Base-by-base conservation (phyloP, 768 basidiomycete species). In the Lactifluus rugatus region DNA sequence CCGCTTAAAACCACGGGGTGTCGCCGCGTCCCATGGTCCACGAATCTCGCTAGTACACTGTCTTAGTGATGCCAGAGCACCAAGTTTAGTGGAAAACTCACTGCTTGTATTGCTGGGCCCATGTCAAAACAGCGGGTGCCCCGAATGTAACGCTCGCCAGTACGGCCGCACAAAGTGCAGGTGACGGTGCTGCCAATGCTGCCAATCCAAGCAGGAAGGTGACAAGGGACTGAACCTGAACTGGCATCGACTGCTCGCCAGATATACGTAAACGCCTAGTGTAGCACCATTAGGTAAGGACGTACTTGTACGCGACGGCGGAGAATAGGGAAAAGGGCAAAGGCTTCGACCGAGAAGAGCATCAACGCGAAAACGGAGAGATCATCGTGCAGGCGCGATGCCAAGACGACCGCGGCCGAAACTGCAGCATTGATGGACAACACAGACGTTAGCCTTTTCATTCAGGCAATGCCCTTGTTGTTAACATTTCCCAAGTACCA, bases 81-180 rank as follows among this genome's bases (percentile, higher is more conserved):
- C 16, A 39, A 10, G 17, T 16, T 16, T 5, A 55, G 51, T 49
- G 10, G 19, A 23, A 23, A 23, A 42, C 58, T 39, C 66, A 83
- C 89, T 93, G 92, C 75, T 93, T 93, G 74, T 82, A 90, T 69
- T 78, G 78, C 72, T 93, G 89, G 3, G 89, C 90, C 87, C 89
- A 91, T 56, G 93, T 77, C 45, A 91, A 72, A 42, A 87, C 73
- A 21, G 73, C 84, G 13, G 91, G 90, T 10, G 86, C 88, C 45
- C 84, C 67, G 67, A 93, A 84, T 10, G 83, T 84, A 21, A 87
- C 77, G 54, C 80, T 79, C 36, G 75, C 62, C 41, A 86, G 75
- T 26, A 76, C 72, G 28, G 73, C 68, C 10, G 71, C 66, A 67
- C 81, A 80, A 44, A 91, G 76, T 32, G 68, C 67, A 21, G 87